Evolutionary conservation across 2,329 filamentous ascomycete genomes (phyloP), one percentile per base, ranked within the genome.

Genomic region (Aspergillus chevalieri): DNA sequence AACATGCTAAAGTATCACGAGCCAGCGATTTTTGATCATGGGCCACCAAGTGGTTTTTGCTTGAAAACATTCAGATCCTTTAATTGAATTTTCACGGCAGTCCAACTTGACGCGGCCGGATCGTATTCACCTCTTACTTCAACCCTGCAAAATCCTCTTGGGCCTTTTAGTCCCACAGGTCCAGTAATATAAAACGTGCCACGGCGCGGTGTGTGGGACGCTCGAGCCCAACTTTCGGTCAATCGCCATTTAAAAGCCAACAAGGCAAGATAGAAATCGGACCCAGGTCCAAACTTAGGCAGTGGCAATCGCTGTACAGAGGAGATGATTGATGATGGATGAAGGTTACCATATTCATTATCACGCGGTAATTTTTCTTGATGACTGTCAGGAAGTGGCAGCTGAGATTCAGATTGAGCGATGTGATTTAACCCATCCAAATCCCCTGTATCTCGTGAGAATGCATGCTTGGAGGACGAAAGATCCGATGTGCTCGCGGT

Each of bases 61-160:
- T 51, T 57, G 38, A 57, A 56, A 26, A 61, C 45, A 28, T 56
- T 63, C 36, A 68, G 21, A 49, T 70, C 67, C 43, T 58, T 65
- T 6, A 69, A 49, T 30, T 60, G 51, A 54, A 67, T 62, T 21
- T 61, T 60, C 21, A 69, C 53, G 14, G 50, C 56, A 30, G 58
- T 53, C 65, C 65, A 70, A 44, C 53, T 56, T 24, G 57, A 55
- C 6, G 58, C 54, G 10, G 48, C 52, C 36, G 66, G 65, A 46
- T 70, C 62, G 50, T 69, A 70, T 59, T 68, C 66, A 24, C 65
- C 67, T 17, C 53, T 55, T 8, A 69, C 65, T 50, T 69, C 65
- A 47, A 68, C 55, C 47, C 67, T 62, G 48, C 66, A 69, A 46
- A 63, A 60, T 9, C 66, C 67, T 28, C 59, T 58, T 2, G 64